A percentile compares a stretch with the other conserved stretches of the same genome.
These are phyloP conservation scores for Aspergillus clavatus DNA, from an alignment of 2,329 filamentous ascomycete genomes.

Conservation along the genomic window DNA sequence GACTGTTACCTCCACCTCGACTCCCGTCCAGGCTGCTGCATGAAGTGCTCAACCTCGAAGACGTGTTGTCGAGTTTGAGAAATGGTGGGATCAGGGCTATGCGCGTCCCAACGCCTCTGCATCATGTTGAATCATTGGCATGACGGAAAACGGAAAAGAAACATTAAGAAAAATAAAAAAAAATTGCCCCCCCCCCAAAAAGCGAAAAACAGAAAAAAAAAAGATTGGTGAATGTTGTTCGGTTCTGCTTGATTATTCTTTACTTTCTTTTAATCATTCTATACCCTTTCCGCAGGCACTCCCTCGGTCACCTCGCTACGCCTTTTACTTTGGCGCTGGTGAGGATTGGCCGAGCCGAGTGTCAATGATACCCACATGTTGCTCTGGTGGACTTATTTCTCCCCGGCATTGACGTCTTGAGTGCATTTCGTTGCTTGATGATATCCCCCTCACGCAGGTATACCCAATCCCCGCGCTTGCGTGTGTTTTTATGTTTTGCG, in stretches of 20 bases:
- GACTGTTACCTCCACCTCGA: slow-evolving; percentile 27
- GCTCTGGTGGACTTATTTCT: slow-evolving; percentile 25
- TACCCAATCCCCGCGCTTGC: slow-evolving; percentile 17
- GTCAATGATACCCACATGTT: slow-evolving; percentile 31
- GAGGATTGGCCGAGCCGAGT: slow-evolving; percentile 14
- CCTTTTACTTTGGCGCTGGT: slow-evolving; percentile 3
- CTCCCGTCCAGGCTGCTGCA: slow-evolving; percentile 41
- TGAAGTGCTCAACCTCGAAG: slow-evolving; percentile 32
- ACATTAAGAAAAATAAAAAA: slow-evolving; percentile 9
- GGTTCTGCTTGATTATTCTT: slow-evolving; percentile 10
- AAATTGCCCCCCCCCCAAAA: not conserved
- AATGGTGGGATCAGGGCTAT: slow-evolving; percentile 39
- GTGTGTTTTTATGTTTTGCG: slow-evolving; percentile 25
- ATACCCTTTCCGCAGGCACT: slow-evolving; percentile 26
- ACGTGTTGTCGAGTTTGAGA: slow-evolving; percentile 37
- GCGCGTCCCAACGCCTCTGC: slow-evolving; percentile 23
- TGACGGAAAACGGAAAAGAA: slow-evolving; percentile 2
- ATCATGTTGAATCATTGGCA: slow-evolving; percentile 16
- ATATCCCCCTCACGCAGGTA: slow-evolving; percentile 30
- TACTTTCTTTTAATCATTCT: slow-evolving; percentile 10
- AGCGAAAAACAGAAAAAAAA: slow-evolving; percentile 4
- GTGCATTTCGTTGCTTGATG: slow-evolving; percentile 31
- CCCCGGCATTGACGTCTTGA: slow-evolving; percentile 16
- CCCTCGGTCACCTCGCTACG: slow-evolving; percentile 9
- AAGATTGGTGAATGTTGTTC: slow-evolving; percentile 6